Evolutionary conservation across 2,329 filamentous ascomycete genomes (phyloP), one percentile per base, ranked within the genome.

Genomic region (Paraconiothyrium brasiliense): DNA sequence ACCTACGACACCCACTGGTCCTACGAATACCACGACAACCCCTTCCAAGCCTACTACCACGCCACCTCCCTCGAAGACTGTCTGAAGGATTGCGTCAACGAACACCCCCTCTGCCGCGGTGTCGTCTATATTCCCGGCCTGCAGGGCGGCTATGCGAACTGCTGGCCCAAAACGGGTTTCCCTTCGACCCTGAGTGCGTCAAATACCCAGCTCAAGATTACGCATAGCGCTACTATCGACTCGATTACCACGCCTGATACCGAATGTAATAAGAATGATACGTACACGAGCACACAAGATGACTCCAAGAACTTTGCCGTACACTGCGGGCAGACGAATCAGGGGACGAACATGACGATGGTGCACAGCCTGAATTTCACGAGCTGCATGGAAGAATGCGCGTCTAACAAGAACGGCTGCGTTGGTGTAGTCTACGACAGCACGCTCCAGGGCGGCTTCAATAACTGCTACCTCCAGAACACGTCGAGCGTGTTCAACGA

Each of bases 381-480:
- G 0, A 48, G 62, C 0, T 77, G 74, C 52, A 72, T 77, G 66
- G 70, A 77, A 24, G 64, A 68, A 1, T 77, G 75, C 54, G 71
- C 73, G 0, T 57, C 44, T 14, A 67, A 56, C 44, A 58, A 71
- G 14, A 52, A 71, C 1, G 65, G 59, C 2, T 77, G 75, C 49
- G 62, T 71, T 1, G 73, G 71, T 20, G 54, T 75, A 0, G 50
- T 73, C 1, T 77, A 75, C 57, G 71, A 74, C 48, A 70, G 71
- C 0, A 65, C 46, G 0, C 64, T 77, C 6, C 27, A 55, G 1
- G 59, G 61, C 44, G 75, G 75, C 0, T 77, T 65, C 60, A 58
- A 71, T 9, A 77, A 77, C 59, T 76, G 74, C 67, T 75, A 76
- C 34, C 64, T 77, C 0, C 72, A 77, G 48, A 77, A 76, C 59